Evolutionary conservation across 306 rosid species (phyloP), one percentile per base, ranked within the genome.

Genomic region (Prunus kanzakura): DNA sequence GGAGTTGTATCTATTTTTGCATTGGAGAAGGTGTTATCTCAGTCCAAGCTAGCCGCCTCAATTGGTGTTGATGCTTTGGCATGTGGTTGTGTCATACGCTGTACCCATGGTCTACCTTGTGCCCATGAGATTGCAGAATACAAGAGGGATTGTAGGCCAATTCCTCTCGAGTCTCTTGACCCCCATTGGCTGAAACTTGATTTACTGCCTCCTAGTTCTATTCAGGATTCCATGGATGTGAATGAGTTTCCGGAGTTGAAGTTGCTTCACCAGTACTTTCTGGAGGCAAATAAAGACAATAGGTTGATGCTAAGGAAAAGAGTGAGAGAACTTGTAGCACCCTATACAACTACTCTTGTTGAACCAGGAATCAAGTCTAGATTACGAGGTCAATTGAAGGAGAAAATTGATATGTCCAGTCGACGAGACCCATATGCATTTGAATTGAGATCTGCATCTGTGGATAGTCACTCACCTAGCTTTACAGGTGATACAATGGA

Each of bases 231-330:
- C 55, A 35, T 71, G 50, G 64, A 71, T 35, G 64, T 20, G 45
- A 35, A 71, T 71, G 75, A 54, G 25, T 71, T 71, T 71, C 75
- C 75, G 6, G 75, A 71, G 75, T 71, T 71, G 75, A 64, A 54
- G 64, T 32, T 71, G 75, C 75, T 71, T 71, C 51, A 71, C 20
- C 51, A 55, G 29, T 71, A 32, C 75, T 71, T 71, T 71, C 9
- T 32, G 18, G 43, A 71, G 51, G 5, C 64, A 71, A 71, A 45
- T 55, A 32, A 64, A 19, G 75, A 54, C 15, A 71, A 55, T 54
- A 57, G 75, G 51, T 71, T 71, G 64, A 54, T 54, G 51, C 64
- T 71, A 46, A 43, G 64, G 75, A 71, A 54, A 71, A 71, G 75
- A 32, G 75, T 71, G 51, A 71, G 51, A 55, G 75, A 71, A 35